phyloP scores from a whole-genome alignment of 192 early-diverging fungal species.

The Coemansia asiatica region DNA sequence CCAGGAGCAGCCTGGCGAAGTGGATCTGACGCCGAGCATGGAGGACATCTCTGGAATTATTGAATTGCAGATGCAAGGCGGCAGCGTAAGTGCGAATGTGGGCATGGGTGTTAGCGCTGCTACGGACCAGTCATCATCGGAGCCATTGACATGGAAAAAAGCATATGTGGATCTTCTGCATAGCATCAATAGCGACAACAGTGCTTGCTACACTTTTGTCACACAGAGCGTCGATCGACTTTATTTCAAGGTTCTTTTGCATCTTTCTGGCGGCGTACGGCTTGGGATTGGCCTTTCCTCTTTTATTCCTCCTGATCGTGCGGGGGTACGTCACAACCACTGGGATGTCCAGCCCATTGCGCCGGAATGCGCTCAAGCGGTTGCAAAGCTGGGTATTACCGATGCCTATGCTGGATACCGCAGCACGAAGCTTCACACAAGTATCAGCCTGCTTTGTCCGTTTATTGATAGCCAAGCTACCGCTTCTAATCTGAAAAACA shows the following conservation, averaged over 20 bases:
- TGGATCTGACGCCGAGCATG: slow-evolving; percentile 11
- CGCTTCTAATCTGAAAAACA: not conserved
- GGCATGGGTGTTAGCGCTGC: not conserved
- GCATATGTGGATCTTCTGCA: slow-evolving; percentile 32
- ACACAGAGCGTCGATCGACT: slow-evolving; percentile 37
- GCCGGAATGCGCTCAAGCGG: slow-evolving; percentile 28
- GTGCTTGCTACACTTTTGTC: slow-evolving; percentile 45
- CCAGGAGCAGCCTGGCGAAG: not conserved
- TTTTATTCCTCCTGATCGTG: slow-evolving; percentile 37
- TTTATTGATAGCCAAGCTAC: slow-evolving; percentile 22
- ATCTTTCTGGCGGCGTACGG: slow-evolving; percentile 51
- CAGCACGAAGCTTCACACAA: slow-evolving; percentile 45
- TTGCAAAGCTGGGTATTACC: slow-evolving; percentile 18
- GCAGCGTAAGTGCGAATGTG: too few species aligned
- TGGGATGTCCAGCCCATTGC: slow-evolving; percentile 56
- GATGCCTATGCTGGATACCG: slow-evolving; percentile 53
- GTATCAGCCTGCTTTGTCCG: slow-evolving; percentile 47
- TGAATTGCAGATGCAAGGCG: slow-evolving; percentile 13
- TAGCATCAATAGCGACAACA: slow-evolving; percentile 33
- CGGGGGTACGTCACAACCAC: slow-evolving; percentile 45
- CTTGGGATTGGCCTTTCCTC: slow-evolving; percentile 53
- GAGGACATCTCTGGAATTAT: slow-evolving; percentile 10
- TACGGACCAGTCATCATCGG: not conserved
- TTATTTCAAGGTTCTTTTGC: slow-evolving; percentile 51
- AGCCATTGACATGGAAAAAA: slow-evolving; percentile 23